Percentiles rank a stretch among this genome's conserved stretches.
Evolutionary conservation across 2,329 filamentous ascomycete genomes (phyloP).

Genomic region (Ilyonectria sp.): DNA sequence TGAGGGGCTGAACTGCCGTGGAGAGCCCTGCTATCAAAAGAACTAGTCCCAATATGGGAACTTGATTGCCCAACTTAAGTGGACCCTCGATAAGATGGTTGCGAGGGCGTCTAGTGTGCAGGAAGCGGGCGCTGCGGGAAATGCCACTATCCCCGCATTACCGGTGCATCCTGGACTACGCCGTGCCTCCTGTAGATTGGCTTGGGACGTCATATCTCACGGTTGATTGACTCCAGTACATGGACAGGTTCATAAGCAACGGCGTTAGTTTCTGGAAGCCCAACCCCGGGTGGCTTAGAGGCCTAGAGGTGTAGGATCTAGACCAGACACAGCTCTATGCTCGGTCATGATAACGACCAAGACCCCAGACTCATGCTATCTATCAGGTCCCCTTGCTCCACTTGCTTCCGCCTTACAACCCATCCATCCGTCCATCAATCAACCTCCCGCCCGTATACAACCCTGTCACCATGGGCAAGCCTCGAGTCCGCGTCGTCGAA

Average conservation of each 20-base stretch:
- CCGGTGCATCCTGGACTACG: background rate
- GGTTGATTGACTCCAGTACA: background rate
- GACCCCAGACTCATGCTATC: background rate
- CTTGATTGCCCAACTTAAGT: conserved; percentile 43
- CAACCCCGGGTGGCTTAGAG: background rate
- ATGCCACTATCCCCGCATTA: conserved; percentile 24
- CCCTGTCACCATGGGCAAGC: conserved; percentile 25
- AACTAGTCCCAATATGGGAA: conserved; percentile 35
- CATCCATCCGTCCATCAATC: background rate
- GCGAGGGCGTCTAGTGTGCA: background rate
- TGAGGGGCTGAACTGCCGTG: background rate
- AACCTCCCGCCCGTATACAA: background rate
- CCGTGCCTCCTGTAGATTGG: no score
- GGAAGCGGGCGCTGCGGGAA: background rate
- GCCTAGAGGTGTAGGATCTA: background rate
- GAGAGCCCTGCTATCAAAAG: background rate
- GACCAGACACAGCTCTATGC: background rate
- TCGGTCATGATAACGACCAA: background rate
- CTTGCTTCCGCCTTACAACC: background rate
- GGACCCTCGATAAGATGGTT: conserved; percentile 22
- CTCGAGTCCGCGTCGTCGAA: conserved; percentile 44
- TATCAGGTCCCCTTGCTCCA: background rate
- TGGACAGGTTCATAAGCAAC: background rate
- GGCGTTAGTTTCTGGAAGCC: background rate
- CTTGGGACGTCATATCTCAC: background rate